Evolutionary conservation across 345 rosid species (phyloP).

Genomic region (Dipteronia dyeriana): DNA sequence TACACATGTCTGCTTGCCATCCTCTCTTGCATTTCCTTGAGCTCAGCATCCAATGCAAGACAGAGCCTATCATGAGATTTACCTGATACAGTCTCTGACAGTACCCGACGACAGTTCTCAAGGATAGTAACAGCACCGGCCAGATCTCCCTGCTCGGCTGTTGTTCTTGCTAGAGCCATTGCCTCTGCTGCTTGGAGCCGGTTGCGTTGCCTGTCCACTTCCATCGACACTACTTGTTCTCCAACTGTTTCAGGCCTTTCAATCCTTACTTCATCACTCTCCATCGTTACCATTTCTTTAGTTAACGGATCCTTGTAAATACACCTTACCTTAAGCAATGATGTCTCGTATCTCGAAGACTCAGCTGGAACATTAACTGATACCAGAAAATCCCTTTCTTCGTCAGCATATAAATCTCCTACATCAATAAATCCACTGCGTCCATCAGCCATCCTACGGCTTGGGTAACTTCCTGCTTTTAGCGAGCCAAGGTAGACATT

Average conservation of each 20-base stretch:
- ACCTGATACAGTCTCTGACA: conserved; percentile 66
- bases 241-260: conserved; percentile 57
- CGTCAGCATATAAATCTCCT: conserved; percentile 95
- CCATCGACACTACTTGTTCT: conserved; percentile 59
- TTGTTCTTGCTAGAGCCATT: conserved; percentile 72
- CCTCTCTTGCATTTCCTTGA: conserved; percentile 95
- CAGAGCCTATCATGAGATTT: conserved; percentile 75
- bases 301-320: conserved; percentile 74
- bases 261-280: conserved; percentile 56
- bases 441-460: conserved; percentile 48
- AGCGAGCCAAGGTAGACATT: conserved; percentile 55
- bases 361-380: conserved; percentile 69
- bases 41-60: conserved; percentile 80
- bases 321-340: conserved; percentile 74
- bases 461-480: conserved; percentile 78
- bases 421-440: conserved; percentile 59
- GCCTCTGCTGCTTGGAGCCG: conserved; percentile 88
- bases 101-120: conserved; percentile 53
- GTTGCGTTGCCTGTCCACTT: conserved; percentile 94
- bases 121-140: conserved; percentile 67
- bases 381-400: conserved; percentile 90
- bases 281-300: conserved; percentile 54
- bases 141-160: conserved; percentile 85
- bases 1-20: conserved; percentile 93
- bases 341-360: conserved; percentile 41